phyloP scores from a whole-genome alignment of 2,329 filamentous ascomycete species.

The Epichloe brachyelytri region DNA sequence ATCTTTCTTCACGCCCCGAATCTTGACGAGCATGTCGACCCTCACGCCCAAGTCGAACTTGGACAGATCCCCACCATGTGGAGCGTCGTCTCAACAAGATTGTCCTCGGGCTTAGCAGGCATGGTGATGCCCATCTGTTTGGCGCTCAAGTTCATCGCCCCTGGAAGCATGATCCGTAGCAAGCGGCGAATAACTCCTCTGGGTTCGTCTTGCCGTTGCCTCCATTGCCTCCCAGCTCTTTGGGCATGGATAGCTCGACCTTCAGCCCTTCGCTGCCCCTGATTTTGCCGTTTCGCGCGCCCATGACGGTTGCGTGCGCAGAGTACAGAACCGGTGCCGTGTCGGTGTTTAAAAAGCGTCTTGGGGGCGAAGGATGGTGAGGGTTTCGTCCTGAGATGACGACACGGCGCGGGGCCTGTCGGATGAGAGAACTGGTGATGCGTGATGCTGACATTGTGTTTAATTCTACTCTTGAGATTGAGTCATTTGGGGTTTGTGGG shows the following conservation, averaged over 20 bases:
- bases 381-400: neutral
- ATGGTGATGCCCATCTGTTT: slow-evolving; percentile 26
- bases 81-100: slow-evolving; percentile 27
- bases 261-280: slow-evolving; percentile 15
- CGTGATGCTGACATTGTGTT: slow-evolving; percentile 1
- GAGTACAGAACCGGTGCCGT: slow-evolving; percentile 25
- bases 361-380: neutral
- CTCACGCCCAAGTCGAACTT: slow-evolving; percentile 29
- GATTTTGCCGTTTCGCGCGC: slow-evolving; percentile 20
- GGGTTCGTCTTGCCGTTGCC: slow-evolving; percentile 30
- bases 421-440: neutral
- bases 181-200: slow-evolving; percentile 34
- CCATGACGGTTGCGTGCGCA: slow-evolving; percentile 23
- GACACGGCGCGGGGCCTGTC: neutral
- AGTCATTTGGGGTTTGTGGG: too few species aligned
- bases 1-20: slow-evolving; percentile 15
- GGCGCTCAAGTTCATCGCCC: slow-evolving; percentile 31
- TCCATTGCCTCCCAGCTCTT: slow-evolving; percentile 26
- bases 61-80: slow-evolving; percentile 31
- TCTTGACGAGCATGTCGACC: slow-evolving; percentile 28
- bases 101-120: slow-evolving; percentile 22
- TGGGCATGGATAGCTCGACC: slow-evolving; percentile 28
- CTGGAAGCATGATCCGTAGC: slow-evolving; percentile 34
- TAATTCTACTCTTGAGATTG: neutral
- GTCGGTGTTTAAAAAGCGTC: slow-evolving; percentile 24